Evolutionary conservation across 2,329 filamentous ascomycete genomes (phyloP), one percentile per base, ranked within the genome.

Genomic region (Cordyceps javanica): DNA sequence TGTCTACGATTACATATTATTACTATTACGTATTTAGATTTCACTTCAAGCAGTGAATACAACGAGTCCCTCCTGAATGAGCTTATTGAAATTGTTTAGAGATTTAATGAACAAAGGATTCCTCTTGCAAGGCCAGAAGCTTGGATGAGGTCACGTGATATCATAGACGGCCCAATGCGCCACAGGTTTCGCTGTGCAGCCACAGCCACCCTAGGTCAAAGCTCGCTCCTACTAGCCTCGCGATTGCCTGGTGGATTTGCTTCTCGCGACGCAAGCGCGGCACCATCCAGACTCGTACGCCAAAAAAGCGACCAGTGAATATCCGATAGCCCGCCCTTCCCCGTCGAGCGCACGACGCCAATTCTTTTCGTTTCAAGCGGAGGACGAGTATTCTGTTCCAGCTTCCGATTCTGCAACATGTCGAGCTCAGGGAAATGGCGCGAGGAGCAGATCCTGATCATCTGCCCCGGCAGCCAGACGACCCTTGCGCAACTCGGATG

Each of bases 401-500:
- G 23, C 28, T 28, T 41, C 32, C n/a, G 4, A 41, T 26, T 36
- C 39, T 21, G 16, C 66, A 71, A 60, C 55, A 85, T 85, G 82
- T 79, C 82, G 62, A 75, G 72, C 69, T 78, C 80, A 65, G 78
- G 76, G 67, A 85, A 84, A 73, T 85, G 80, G 78, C 79, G 80
- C 71, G 82, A 85, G 75, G 82, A 85, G 70, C 82, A 85, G 76
- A 74, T 85, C 67, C 80, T 85, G 68, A 73, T 92, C 70, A 86
- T 92, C 74, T 88, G 87, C 72, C 88, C 89, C 34, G 92, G 92
- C 69, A 96, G 91, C 71, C 87, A 89, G 74, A 93, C 87, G 63
- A 96, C 91, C 59, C 85, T 96, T 76, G 92, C 91, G 64, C 91
- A 96, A 80, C 82, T 96, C 41, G 92, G 92, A 53, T 88, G 94